Evolutionary conservation across 1,139 yeast species (phyloP).

Genomic region (Taiozyma sp.): DNA sequence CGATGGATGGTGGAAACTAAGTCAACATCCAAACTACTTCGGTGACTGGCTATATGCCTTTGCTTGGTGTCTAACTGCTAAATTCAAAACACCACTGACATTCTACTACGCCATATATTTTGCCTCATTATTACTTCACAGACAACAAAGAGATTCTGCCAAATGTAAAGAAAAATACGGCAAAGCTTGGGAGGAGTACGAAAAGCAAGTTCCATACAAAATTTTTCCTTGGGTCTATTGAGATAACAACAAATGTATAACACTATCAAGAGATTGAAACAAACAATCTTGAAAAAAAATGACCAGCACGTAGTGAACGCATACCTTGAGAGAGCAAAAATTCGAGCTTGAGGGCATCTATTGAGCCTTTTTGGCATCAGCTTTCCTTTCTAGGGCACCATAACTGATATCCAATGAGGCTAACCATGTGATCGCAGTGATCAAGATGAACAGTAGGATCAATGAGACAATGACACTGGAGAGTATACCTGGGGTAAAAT

Average conservation of each 20-base stretch:
- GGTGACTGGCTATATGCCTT: conserved; percentile 95
- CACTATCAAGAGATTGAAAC: not conserved
- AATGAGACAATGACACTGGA: conserved; percentile 57
- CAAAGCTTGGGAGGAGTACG: conserved; percentile 79
- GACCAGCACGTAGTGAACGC: not conserved
- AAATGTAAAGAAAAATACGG: conserved; percentile 88
- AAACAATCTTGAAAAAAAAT: not conserved
- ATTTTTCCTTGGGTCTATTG: conserved; percentile 86
- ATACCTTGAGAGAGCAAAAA: not conserved
- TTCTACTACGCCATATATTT: conserved; percentile 86
- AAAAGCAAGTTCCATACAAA: conserved; percentile 76
- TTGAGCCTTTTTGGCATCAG: conserved; percentile 61
- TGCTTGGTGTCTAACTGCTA: conserved; percentile 93
- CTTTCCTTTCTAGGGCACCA: conserved; percentile 64
- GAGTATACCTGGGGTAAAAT: conserved; percentile 47
- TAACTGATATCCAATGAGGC: conserved; percentile 59
- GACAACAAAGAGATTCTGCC: conserved; percentile 89
- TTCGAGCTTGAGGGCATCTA: conserved; percentile 20
- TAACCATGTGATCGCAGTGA: conserved; percentile 59
- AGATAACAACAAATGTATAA: conserved; percentile 4
- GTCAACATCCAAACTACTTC: conserved; percentile 91
- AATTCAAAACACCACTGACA: conserved; percentile 74
- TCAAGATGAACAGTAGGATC: conserved; percentile 45
- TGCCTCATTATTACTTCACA: conserved; percentile 74
- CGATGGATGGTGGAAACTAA: conserved; percentile 95